Percentiles rank a stretch among this genome's conserved stretches.
Evolutionary conservation across 768 basidiomycete genomes (phyloP).

Genomic region (Albatrellus ellisii): DNA sequence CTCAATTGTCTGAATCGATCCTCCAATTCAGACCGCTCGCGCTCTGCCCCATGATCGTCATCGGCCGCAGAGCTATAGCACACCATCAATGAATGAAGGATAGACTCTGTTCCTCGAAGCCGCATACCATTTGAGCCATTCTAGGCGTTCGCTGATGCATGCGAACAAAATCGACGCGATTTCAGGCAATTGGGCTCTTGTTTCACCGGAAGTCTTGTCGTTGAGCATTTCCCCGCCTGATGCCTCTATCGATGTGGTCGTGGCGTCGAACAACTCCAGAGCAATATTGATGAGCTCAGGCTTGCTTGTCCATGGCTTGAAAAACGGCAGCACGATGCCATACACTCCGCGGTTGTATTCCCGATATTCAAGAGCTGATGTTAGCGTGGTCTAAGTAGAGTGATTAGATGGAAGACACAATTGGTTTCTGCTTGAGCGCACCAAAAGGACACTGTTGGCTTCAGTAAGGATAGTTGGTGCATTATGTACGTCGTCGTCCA

Average conservation of each 20-base stretch:
- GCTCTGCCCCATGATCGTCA: constrained; percentile 34
- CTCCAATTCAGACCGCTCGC: constrained; percentile 45
- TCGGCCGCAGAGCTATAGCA: constrained; percentile 29
- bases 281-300: constrained; percentile 54
- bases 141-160: constrained; percentile 53
- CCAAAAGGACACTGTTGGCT: constrained; percentile 57
- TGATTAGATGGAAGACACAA: constrained; percentile 2
- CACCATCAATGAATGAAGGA: background rate
- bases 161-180: constrained; percentile 51
- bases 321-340: constrained; percentile 57
- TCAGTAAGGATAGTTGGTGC: constrained; percentile 39
- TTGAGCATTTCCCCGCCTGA: constrained; percentile 19
- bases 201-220: constrained; percentile 22
- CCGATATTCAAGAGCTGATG: constrained; percentile 65
- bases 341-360: constrained; percentile 62
- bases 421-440: constrained; percentile 20
- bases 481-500: constrained; percentile 31
- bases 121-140: constrained; percentile 50
- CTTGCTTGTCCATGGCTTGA: constrained; percentile 76
- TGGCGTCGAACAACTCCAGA: constrained; percentile 57
- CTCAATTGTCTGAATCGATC: constrained; percentile 60
- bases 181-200: constrained; percentile 45
- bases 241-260: constrained; percentile 35
- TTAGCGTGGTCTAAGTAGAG: constrained; percentile 45
- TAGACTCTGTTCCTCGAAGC: background rate